These are phyloP conservation scores for Trichoderma parareesei DNA, from an alignment of 495 filamentous ascomycete genomes.

Conservation along the genomic window DNA sequence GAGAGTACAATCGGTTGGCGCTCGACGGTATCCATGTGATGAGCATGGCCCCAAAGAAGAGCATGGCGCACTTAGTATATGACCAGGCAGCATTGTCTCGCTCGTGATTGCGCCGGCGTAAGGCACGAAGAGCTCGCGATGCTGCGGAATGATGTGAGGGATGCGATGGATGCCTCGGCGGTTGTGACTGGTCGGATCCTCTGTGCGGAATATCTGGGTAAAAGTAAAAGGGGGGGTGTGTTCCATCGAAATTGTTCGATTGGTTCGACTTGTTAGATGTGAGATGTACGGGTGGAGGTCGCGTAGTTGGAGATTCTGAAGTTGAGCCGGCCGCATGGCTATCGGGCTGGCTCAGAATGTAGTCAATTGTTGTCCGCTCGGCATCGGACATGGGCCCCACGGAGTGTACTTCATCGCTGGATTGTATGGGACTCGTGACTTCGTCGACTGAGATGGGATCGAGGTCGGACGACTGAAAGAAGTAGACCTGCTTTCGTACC, in stretches of 20 bases:
- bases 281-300: background rate
- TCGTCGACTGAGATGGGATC: slow-evolving; percentile 23
- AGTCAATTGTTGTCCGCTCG: slow-evolving; percentile 17
- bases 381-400: slow-evolving; percentile 26
- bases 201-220: background rate
- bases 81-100: slow-evolving; percentile 28
- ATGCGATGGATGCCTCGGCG: background rate
- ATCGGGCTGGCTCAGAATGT: slow-evolving; percentile 12
- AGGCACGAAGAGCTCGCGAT: background rate
- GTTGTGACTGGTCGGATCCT: background rate
- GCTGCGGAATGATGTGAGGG: background rate
- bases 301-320: background rate
- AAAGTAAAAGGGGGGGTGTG: slow-evolving; percentile 40
- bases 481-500: slow-evolving; percentile 29
- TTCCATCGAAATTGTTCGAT: slow-evolving; percentile 17
- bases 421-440: slow-evolving; percentile 41
- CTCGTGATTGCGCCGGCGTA: background rate
- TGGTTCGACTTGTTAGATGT: background rate
- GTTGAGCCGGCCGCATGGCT: too few relatives aligned
- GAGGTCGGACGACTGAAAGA: slow-evolving; percentile 28
- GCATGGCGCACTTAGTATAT: slow-evolving; percentile 36
- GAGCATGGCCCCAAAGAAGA: slow-evolving; percentile 40
- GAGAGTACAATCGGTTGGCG: slow-evolving; percentile 29
- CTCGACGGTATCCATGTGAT: slow-evolving; percentile 40
- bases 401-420: slow-evolving; percentile 44